These are phyloP conservation scores for Candida michaelii DNA, from an alignment of 805 yeast genomes.

Conservation along the genomic window DNA sequence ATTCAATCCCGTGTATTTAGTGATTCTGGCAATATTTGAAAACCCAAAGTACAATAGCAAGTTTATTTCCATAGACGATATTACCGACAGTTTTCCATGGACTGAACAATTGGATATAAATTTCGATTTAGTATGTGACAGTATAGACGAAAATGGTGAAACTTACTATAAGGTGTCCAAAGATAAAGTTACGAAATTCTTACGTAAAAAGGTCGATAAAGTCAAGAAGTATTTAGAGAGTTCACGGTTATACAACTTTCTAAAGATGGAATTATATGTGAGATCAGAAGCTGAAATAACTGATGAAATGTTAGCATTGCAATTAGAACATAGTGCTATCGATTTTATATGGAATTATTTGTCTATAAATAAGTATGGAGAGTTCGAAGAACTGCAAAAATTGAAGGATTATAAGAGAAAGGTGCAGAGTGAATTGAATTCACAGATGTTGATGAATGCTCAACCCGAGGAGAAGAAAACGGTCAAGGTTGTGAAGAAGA, in stretches of 20 bases:
- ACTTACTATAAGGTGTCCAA: slow-evolving; percentile 41
- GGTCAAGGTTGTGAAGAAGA: neutral
- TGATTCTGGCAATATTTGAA: slow-evolving; percentile 35
- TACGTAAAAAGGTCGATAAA: slow-evolving; percentile 38
- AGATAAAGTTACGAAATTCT: slow-evolving; percentile 34
- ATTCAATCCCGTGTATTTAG: slow-evolving; percentile 40
- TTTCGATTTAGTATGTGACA: slow-evolving; percentile 31
- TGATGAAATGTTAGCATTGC: slow-evolving; percentile 12
- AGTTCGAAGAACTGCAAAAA: slow-evolving; percentile 3
- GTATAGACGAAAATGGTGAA: slow-evolving; percentile 33
- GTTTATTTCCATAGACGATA: slow-evolving; percentile 41
- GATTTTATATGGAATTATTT: slow-evolving; percentile 9
- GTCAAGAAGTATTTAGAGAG: slow-evolving; percentile 17
- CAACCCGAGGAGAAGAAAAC: neutral
- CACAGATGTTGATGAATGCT: slow-evolving; percentile 2
- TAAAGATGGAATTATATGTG: slow-evolving; percentile 21
- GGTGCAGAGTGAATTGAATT: slow-evolving; percentile 10
- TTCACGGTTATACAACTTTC: slow-evolving; percentile 12
- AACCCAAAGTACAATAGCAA: slow-evolving; percentile 22
- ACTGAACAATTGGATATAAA: slow-evolving; percentile 23
- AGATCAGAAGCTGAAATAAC: slow-evolving; percentile 23
- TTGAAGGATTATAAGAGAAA: slow-evolving; percentile 9
- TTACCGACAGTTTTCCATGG: slow-evolving; percentile 36
- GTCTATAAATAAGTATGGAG: slow-evolving; percentile 3
- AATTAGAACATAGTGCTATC: slow-evolving; percentile 7